phyloP scores from a whole-genome alignment of 805 yeast genomes.

The Zygosaccharomyces rouxii region DNA sequence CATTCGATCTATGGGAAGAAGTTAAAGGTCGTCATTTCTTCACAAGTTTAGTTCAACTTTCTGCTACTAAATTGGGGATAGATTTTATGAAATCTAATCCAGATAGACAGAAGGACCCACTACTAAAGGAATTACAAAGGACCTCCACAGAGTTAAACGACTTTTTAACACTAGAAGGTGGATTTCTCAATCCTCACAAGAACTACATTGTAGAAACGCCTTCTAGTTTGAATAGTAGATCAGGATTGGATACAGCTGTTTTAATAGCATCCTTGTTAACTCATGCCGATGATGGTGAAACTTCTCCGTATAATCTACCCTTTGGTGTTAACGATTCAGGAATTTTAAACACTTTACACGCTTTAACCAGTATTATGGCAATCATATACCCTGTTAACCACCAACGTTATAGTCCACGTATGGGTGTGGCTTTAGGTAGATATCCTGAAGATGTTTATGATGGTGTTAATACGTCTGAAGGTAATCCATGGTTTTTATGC shows the following conservation, averaged over 20 bases:
- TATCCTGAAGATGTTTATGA: conserved; percentile 91
- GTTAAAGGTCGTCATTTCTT: conserved; percentile 70
- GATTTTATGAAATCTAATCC: conserved; percentile 30
- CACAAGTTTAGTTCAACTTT: conserved; percentile 69
- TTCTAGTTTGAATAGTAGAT: conserved; percentile 41
- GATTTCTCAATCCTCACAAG: conserved; percentile 37
- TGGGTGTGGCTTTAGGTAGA: conserved; percentile 72
- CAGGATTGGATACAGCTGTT: conserved; percentile 78
- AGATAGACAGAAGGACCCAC: conserved; percentile 5
- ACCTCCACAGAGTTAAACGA: conserved; percentile 22
- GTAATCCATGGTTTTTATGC: conserved; percentile 91
- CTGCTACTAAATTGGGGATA: conserved; percentile 60
- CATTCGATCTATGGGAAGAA: conserved; percentile 97
- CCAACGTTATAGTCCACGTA: conserved; percentile 37
- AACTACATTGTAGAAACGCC: conserved; percentile 74
- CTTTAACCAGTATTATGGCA: conserved; percentile 64
- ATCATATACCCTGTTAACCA: conserved; percentile 74
- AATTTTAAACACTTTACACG: conserved; percentile 58
- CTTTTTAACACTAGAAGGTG: conserved; percentile 30
- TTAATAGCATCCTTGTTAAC: conserved; percentile 44
- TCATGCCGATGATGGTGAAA: conserved; percentile 43
- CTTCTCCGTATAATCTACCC: conserved; percentile 36
- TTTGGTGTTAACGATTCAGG: conserved; percentile 55
- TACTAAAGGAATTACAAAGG: conserved; percentile 28
- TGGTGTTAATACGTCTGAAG: conserved; percentile 66